phyloP scores from a whole-genome alignment of 1,139 yeast genomes.

The Diutina catenulata region DNA sequence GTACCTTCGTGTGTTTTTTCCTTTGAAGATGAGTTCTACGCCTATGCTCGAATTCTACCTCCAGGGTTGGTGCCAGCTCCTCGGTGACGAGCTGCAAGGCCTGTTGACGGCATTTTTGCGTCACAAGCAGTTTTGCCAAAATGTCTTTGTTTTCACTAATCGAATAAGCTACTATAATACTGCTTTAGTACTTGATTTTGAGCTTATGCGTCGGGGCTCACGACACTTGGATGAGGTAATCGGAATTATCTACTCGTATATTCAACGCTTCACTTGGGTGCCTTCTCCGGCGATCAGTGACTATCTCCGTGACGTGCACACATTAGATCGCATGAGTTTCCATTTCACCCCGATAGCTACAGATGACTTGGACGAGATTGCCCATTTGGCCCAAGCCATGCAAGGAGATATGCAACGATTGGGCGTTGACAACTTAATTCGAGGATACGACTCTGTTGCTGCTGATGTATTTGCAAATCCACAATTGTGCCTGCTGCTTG shows the following conservation, averaged over 20 bases:
- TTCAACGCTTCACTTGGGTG: constrained; percentile 12
- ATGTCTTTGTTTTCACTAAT: constrained; percentile 28
- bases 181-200: constrained; percentile 33
- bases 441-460: neutral
- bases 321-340: constrained; percentile 5
- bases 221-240: constrained; percentile 18
- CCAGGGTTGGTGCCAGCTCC: constrained; percentile 17
- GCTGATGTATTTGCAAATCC: neutral
- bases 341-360: constrained; percentile 14
- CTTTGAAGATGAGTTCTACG: neutral
- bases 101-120: constrained; percentile 28
- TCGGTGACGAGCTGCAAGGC: constrained; percentile 48
- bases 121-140: constrained; percentile 17
- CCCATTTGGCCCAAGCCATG: constrained; percentile 32
- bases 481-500: neutral
- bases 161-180: constrained; percentile 19
- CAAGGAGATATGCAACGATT: constrained; percentile 12
- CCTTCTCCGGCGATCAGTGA: constrained; percentile 9
- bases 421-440: neutral
- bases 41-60: constrained; percentile 4
- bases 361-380: constrained; percentile 32
- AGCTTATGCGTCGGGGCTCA: constrained; percentile 29
- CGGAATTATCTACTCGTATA: constrained; percentile 15
- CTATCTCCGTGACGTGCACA: constrained; percentile 12
- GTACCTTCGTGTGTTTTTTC: constrained; percentile 1